These are phyloP conservation scores for Lecanicillium sp. DNA, from an alignment of 2,329 filamentous ascomycete genomes.

Conservation along the genomic window DNA sequence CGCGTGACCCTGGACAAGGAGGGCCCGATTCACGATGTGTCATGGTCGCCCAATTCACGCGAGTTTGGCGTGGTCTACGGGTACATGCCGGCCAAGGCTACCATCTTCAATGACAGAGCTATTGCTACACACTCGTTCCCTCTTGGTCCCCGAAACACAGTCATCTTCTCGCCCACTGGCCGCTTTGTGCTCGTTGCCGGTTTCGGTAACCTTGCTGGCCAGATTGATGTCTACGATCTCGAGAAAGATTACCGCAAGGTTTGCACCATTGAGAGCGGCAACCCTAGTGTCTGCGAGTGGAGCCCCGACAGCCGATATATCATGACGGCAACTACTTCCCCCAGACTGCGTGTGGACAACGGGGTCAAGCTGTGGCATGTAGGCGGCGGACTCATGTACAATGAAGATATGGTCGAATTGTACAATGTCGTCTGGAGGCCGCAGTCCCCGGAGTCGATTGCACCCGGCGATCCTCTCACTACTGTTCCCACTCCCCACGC, in stretches of 20 bases:
- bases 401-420: conserved; percentile 87
- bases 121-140: conserved; percentile 78
- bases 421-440: conserved; percentile 90
- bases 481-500: conserved; percentile 70
- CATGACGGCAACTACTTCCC: conserved; percentile 94
- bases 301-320: conserved; percentile 93
- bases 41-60: conserved; percentile 97
- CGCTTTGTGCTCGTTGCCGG: conserved; percentile 90
- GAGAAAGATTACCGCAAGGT: conserved; percentile 91
- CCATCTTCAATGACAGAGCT: conserved; percentile 89
- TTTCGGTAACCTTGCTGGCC: conserved; percentile 93
- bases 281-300: conserved; percentile 95
- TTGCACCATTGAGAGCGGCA: conserved; percentile 88
- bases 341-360: conserved; percentile 91
- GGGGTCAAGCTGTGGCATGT: conserved; percentile 94
- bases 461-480: conserved; percentile 61
- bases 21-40: conserved; percentile 93
- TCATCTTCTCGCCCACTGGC: conserved; percentile 87
- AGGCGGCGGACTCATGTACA: conserved; percentile 82
- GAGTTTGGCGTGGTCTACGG: conserved; percentile 98
- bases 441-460: conserved; percentile 50
- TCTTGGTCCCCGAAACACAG: conserved; percentile 84
- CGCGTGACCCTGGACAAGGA: conserved; percentile 91
- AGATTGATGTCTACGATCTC: conserved; percentile 96
- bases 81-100: conserved; percentile 98